Evolutionary conservation across 192 early-diverging fungal species (phyloP).

Genomic region (Gryganskiella cystojenkinii): DNA sequence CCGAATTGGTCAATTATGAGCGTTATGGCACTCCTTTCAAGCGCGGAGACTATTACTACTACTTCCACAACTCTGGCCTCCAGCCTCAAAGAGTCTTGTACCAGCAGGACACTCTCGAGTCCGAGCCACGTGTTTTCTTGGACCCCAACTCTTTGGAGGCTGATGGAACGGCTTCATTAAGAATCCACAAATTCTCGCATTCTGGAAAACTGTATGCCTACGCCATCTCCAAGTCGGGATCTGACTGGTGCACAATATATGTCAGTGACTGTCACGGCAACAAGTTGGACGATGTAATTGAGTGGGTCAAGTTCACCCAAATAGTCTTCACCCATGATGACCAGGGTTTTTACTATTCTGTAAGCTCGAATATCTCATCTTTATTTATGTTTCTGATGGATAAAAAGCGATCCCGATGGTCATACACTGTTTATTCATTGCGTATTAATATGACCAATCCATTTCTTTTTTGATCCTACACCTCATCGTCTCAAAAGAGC

Average conservation of each 20-base stretch:
- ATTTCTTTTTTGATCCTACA: no score
- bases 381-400: no score
- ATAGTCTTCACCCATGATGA: constrained; percentile 73
- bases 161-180: constrained; percentile 64
- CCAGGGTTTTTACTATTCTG: constrained; percentile 71
- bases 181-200: constrained; percentile 62
- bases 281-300: constrained; percentile 43
- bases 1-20: constrained; percentile 66
- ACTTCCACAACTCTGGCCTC: constrained; percentile 68
- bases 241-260: constrained; percentile 73
- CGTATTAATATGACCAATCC: no score
- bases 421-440: no score
- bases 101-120: constrained; percentile 56
- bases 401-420: no score
- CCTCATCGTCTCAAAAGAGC: background rate
- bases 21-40: constrained; percentile 64
- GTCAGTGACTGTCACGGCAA: constrained; percentile 30
- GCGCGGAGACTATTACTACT: constrained; percentile 67
- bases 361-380: constrained; percentile 2
- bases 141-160: constrained; percentile 64
- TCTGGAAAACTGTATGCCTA: constrained; percentile 67
- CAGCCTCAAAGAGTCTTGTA: constrained; percentile 70
- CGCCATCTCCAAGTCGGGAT: constrained; percentile 62
- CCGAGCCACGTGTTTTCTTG: constrained; percentile 52
- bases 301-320: constrained; percentile 66